Percentiles rank a stretch among this genome's conserved stretches.
phyloP scores from a whole-genome alignment of 768 basidiomycete species.

The Pleurotus ostreatus region DNA sequence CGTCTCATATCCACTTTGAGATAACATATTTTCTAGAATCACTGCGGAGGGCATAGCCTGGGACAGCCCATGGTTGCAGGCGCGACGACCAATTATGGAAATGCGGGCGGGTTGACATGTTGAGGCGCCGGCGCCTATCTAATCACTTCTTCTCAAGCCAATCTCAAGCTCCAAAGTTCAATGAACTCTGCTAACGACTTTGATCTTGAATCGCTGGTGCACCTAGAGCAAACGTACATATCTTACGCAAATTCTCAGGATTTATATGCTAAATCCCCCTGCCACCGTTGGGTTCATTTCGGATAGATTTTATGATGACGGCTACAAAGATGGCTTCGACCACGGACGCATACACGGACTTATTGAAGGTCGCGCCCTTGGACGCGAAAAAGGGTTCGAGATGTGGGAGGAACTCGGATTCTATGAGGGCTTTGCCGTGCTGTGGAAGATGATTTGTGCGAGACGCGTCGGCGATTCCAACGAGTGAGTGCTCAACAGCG shows the following conservation, averaged over 20 bases:
- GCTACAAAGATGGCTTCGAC: slow-evolving; percentile 71
- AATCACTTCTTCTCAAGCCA: neutral
- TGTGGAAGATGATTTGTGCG: slow-evolving; percentile 57
- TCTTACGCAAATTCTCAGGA: neutral
- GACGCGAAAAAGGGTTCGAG: slow-evolving; percentile 87
- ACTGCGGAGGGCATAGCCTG: no score
- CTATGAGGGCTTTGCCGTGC: slow-evolving; percentile 79
- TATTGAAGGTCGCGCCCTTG: slow-evolving; percentile 87
- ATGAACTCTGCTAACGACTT: slow-evolving; percentile 26
- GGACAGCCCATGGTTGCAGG: no score
- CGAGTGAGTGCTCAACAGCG: slow-evolving; percentile 35
- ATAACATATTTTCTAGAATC: no score
- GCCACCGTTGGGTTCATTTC: slow-evolving; percentile 4
- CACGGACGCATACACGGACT: slow-evolving; percentile 89
- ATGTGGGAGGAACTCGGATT: slow-evolving; percentile 98
- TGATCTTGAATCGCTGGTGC: slow-evolving; percentile 56
- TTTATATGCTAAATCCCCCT: slow-evolving; percentile 4
- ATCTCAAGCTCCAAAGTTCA: neutral
- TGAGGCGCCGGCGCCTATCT: neutral
- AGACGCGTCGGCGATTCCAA: slow-evolving; percentile 34
- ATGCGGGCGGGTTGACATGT: no score
- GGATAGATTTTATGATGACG: slow-evolving; percentile 73
- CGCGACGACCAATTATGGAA: no score
- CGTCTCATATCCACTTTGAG: no score
- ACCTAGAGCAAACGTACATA: slow-evolving; percentile 60